Evolutionary conservation across 1,284 basidiomycete species (phyloP), one percentile per base, ranked within the genome.

Genomic region (Microbotryomycetes sp.): DNA sequence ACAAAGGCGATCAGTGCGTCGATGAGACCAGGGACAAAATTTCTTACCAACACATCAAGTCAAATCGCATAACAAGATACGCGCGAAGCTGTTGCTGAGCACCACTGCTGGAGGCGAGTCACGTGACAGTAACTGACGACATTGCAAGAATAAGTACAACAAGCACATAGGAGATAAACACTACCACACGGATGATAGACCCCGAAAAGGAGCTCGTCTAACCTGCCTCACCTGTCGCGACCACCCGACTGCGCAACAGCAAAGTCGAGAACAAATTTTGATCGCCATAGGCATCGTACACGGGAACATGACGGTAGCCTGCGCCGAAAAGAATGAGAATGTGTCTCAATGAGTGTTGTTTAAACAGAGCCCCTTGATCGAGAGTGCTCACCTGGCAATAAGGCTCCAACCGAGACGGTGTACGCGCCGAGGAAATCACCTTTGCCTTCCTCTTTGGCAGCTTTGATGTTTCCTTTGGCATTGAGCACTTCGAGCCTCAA

Each of bases 181-280:
- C n/a, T n/a, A n/a, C n/a, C n/a, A n/a, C n/a, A n/a, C n/a, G n/a
- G n/a, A n/a, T n/a, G n/a, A n/a, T n/a, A n/a, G n/a, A n/a, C n/a
- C n/a, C n/a, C n/a, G n/a, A n/a, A n/a, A n/a, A n/a, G n/a, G n/a
- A n/a, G n/a, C n/a, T n/a, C n/a, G n/a, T n/a, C n/a, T 19, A 42
- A 19, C 36, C 36, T 9, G 36, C 36, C 36, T 12, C 9, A 19
- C 36, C 36, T 12, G 23, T 26, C 15, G 28, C 9, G 42, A 49
- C 47, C 54, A 67, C 58, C 29, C 45, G 26, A 12, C 62, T 59
- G 2, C 54, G 49, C 32, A 92, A 86, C 71, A 93, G 93, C 6
- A 96, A 79, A 25, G 89, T 92, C 42, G 91, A 89, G 76, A 92
- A 94, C 50, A 94, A 78, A 72, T 87, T 89, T 68, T 89, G 87